phyloP scores from a whole-genome alignment of 2,329 filamentous ascomycete genomes.

The Epichloe gansuensis region DNA sequence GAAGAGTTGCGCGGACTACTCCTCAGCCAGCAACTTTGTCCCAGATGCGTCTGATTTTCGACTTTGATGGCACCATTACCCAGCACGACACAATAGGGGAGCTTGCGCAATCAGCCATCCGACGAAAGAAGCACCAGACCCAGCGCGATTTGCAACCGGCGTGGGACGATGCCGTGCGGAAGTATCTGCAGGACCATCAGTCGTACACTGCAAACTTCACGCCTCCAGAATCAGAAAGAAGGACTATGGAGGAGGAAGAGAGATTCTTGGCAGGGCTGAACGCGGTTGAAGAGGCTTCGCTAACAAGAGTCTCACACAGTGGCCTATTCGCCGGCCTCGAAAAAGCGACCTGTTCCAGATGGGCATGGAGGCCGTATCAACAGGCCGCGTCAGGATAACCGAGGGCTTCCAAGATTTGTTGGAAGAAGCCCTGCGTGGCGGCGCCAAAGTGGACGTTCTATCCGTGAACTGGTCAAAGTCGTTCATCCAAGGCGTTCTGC shows the following conservation, averaged over 20 bases:
- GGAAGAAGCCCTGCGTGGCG: conserved; percentile 12
- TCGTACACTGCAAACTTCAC: conserved; percentile 24
- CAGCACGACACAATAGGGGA: conserved; percentile 37
- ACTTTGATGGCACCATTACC: conserved; percentile 51
- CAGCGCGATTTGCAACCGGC: conserved; percentile 22
- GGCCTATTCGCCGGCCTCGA: conserved; percentile 33
- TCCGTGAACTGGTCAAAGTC: conserved; percentile 40
- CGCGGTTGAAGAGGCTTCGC: conserved; percentile 33
- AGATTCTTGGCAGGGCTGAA: conserved; percentile 31
- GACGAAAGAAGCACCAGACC: conserved; percentile 16
- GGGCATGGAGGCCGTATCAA: conserved; percentile 23
- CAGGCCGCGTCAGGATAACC: conserved; percentile 23
- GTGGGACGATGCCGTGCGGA: conserved; percentile 34
- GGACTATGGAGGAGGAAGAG: conserved; percentile 26
- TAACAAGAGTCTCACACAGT: conserved; percentile 29
- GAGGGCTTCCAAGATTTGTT: conserved; percentile 28
- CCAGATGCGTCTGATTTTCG: conserved; percentile 36
- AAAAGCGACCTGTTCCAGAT: conserved; percentile 22
- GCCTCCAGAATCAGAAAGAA: conserved; percentile 21
- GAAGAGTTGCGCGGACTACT: neutral
- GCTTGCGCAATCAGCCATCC: conserved; percentile 33
- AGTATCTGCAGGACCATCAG: conserved; percentile 31
- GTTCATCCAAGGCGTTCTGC: conserved; percentile 34
- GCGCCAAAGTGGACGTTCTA: conserved; percentile 31
- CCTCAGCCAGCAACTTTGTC: neutral